Percentiles rank a stretch among this genome's conserved stretches.
Conservation (phyloP, 208 protist genomes). For the Wallacemonas rigidus region DNA sequence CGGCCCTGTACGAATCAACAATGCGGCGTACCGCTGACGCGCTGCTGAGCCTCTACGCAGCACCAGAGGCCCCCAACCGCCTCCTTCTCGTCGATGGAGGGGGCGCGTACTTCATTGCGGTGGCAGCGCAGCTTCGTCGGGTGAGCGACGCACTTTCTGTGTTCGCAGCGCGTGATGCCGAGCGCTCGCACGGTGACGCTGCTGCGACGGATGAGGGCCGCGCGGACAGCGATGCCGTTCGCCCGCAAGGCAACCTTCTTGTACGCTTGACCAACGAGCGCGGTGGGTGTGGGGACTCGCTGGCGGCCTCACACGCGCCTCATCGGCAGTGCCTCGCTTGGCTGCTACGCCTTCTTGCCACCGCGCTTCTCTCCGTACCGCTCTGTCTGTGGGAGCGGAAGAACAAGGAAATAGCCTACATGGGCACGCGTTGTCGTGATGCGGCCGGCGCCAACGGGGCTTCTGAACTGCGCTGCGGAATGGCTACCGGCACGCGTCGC, state of each 20-base stretch:
- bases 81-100: slow-evolving; percentile 41
- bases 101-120: slow-evolving; percentile 40
- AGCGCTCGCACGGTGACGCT: too few relatives aligned
- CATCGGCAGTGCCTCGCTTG: slow-evolving; percentile 1
- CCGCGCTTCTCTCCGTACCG: neutral
- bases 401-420: neutral
- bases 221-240: too few relatives aligned
- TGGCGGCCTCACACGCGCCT: neutral
- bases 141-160: neutral
- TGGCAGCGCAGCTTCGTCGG: slow-evolving; percentile 26
- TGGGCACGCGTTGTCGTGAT: too few relatives aligned
- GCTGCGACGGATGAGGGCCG: too few relatives aligned
- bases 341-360: slow-evolving; percentile 1
- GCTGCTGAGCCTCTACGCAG: slow-evolving; percentile 17
- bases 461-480: neutral
- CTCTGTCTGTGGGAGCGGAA: slow-evolving; percentile 8
- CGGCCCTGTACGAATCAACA: slow-evolving; percentile 21
- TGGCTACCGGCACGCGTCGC: neutral
- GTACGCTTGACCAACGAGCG: neutral
- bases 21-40: slow-evolving; percentile 34
- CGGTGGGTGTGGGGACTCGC: neutral
- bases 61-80: neutral
- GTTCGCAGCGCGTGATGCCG: too few relatives aligned
- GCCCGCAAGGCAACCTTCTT: too few relatives aligned
- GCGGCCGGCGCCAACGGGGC: neutral